phyloP scores from a whole-genome alignment of 2,329 filamentous ascomycete species.

The Helicocarpus griseus region DNA sequence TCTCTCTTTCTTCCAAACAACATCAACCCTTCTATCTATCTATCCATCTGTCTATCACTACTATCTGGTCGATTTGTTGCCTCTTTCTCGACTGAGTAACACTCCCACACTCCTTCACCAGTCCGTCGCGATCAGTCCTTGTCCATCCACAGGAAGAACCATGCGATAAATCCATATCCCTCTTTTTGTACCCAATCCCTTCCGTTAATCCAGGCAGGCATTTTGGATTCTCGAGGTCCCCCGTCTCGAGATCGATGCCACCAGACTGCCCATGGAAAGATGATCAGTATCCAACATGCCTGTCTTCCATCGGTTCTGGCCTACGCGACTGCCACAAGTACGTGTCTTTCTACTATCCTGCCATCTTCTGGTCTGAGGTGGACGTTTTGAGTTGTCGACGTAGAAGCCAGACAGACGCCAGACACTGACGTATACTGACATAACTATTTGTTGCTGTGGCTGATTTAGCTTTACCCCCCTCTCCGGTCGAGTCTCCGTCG shows the following conservation, averaged over 20 bases:
- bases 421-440: constrained; percentile 2
- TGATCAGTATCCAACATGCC: constrained; percentile 31
- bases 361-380: no score
- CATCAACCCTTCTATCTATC: no score
- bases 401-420: not conserved
- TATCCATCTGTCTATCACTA: no score
- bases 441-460: not conserved
- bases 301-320: constrained; percentile 26
- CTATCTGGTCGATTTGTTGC: no score
- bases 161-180: constrained; percentile 29
- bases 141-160: constrained; percentile 19
- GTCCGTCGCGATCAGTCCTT: constrained; percentile 6
- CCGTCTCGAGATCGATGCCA: constrained; percentile 24
- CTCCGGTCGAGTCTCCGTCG: constrained; percentile 22
- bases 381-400: no score
- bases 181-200: constrained; percentile 9
- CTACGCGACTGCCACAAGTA: constrained; percentile 26
- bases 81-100: no score
- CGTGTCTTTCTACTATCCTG: constrained; percentile 15
- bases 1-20: not conserved
- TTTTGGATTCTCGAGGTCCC: constrained; percentile 23
- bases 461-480: constrained; percentile 23
- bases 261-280: constrained; percentile 28
- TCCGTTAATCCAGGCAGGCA: constrained; percentile 26
- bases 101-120: not conserved